Evolutionary conservation across 768 basidiomycete genomes (phyloP), one percentile per base, ranked within the genome.

Genomic region (Tylopilus intermedius): DNA sequence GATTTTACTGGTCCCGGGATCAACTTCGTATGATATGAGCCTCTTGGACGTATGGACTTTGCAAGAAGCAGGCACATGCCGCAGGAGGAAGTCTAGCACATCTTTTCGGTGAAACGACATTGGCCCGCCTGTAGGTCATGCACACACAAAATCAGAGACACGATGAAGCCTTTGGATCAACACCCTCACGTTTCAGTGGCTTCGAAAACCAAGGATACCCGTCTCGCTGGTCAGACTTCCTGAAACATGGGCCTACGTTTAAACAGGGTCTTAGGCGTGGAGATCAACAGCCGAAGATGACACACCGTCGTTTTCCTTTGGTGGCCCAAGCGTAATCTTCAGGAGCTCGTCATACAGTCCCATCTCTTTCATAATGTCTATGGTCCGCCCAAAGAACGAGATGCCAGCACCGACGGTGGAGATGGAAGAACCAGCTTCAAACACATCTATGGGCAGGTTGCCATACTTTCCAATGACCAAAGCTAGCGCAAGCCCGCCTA

Each of bases 401-500:
- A 37, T 37, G 4, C 35, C 35, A 37, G 35, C 35, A 15, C 35
- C 35, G 5, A 37, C 15, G n/a, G 14, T 37, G 15, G 35, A 15
- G 35, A 37, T 15, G 5, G 35, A 15, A n/a, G 35, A 5, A 14
- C 35, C 35, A 37, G 35, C 35, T 37, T 37, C 35, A n/a, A 37
- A 37, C 5, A 37, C n/a, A 5, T 37, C 35, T 2, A 37, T 15
- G 2, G 35, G 35, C 5, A 37, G 15, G 14, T 15, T 37, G 45
- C 51, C 54, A 42, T 62, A 51, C 45, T 65, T 65, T 1, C 57
- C 57, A 18, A 74, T 53, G 0, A 67, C 64, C 32, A 67, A 49
- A 1, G 58, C 5, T 37, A 37, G 35, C 35, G 35, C 15, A 2
- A 37, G 35, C 13, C 74, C 73, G 11, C 67, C 74, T 44, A 74